Conservation (phyloP, 2,329 filamentous ascomycete genomes). For the Phialemoniopsis sp. region DNA sequence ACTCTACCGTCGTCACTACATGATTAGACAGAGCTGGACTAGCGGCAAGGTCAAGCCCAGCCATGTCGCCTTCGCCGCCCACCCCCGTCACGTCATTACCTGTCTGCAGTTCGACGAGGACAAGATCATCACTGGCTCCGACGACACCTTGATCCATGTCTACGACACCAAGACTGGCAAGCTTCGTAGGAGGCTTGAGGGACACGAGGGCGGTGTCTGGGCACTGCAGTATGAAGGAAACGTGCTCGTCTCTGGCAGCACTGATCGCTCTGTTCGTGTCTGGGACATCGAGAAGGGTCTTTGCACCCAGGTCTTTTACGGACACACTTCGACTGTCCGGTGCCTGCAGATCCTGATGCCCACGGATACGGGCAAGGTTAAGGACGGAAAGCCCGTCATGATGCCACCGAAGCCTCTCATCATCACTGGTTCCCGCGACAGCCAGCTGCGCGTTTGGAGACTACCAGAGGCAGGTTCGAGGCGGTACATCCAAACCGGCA, state of each 20-base stretch:
- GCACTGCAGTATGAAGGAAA: conserved; percentile 95
- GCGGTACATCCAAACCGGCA: conserved; percentile 73
- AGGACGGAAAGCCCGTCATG: conserved; percentile 73
- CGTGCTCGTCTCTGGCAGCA: conserved; percentile 90
- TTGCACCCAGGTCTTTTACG: conserved; percentile 94
- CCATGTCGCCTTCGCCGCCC: conserved; percentile 94
- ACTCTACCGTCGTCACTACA: conserved; percentile 86
- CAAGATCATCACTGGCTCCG: conserved; percentile 96
- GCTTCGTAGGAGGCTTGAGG: conserved; percentile 76
- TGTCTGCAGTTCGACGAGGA: conserved; percentile 97
- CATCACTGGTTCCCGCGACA: conserved; percentile 95
- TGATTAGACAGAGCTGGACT: conserved; percentile 92
- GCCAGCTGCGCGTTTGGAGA: conserved; percentile 90
- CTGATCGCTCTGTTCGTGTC: conserved; percentile 95
- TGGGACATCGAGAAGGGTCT: conserved; percentile 95
- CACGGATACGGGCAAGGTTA: conserved; percentile 66
- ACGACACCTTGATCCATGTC: conserved; percentile 96
- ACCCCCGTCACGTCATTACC: conserved; percentile 93
- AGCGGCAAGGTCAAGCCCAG: conserved; percentile 77
- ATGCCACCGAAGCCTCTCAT: conserved; percentile 94
- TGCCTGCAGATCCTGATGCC: conserved; percentile 94
- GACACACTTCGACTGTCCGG: conserved; percentile 94
- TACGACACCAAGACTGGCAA: conserved; percentile 96
- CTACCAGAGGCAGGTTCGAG: conserved; percentile 77
- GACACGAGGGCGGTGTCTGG: conserved; percentile 97